Percentiles rank a stretch among this genome's conserved stretches.
phyloP scores from a whole-genome alignment of 2,329 filamentous ascomycete species.

The Cercospora zeae-maydis region DNA sequence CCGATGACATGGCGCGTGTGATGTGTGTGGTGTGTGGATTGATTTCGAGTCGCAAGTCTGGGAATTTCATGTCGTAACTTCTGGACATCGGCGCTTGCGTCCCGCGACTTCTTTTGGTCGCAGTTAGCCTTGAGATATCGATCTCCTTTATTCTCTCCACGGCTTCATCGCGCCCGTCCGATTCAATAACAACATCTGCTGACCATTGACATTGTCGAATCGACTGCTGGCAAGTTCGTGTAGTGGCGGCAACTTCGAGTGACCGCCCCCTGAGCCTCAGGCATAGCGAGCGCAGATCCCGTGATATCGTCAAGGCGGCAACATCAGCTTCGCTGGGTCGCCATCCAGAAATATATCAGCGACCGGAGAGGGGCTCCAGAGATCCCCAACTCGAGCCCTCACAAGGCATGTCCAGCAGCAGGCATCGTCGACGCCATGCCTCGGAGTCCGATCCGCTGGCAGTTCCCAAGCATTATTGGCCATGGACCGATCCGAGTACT shows the following conservation, averaged over 20 bases:
- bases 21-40: background rate
- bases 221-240: background rate
- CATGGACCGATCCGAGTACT: background rate
- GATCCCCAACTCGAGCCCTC: background rate
- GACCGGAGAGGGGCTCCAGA: background rate
- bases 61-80: background rate
- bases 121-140: background rate
- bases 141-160: background rate
- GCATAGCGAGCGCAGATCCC: background rate
- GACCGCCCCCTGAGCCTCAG: background rate
- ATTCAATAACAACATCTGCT: background rate
- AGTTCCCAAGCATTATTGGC: background rate
- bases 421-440: background rate
- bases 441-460: background rate
- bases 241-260: background rate
- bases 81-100: background rate
- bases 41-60: background rate
- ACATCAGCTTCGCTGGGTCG: background rate
- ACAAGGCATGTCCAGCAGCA: background rate
- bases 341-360: background rate
- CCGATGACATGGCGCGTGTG: slow-evolving; percentile 15
- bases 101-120: background rate
- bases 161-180: background rate
- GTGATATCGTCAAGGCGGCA: background rate
- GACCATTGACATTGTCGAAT: too few relatives aligned